A percentile compares a stretch with the other conserved stretches of the same genome.
Conservation (phyloP, 805 yeast species). For the Starmerella floris region DNA sequence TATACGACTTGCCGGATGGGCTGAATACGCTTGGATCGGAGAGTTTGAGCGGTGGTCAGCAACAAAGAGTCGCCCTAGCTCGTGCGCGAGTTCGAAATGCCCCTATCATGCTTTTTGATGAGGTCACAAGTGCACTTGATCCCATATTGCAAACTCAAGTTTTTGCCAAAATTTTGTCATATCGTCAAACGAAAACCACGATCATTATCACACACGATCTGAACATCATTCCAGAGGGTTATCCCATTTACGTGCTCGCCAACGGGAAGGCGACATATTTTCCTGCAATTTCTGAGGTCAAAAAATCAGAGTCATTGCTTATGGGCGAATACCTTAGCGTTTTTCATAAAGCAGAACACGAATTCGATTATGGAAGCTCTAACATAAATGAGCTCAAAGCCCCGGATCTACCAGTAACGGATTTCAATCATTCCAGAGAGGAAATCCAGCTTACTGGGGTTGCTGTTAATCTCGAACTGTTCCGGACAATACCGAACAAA, state of each 20-base stretch:
- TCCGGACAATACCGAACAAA: constrained; percentile 15
- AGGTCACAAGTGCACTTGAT: constrained; percentile 75
- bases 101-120: constrained; percentile 72
- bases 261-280: constrained; percentile 36
- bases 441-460: too few relatives aligned
- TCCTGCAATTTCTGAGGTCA: not conserved
- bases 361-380: too few relatives aligned
- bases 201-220: constrained; percentile 71
- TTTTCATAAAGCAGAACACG: too few relatives aligned
- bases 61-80: constrained; percentile 71
- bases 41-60: constrained; percentile 76
- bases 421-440: too few relatives aligned
- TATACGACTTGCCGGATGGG: constrained; percentile 41
- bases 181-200: constrained; percentile 63
- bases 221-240: constrained; percentile 42
- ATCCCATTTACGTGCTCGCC: constrained; percentile 45
- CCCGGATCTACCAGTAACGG: too few relatives aligned
- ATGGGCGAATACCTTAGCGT: too few relatives aligned
- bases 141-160: constrained; percentile 34
- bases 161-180: constrained; percentile 38
- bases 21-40: constrained; percentile 36
- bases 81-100: constrained; percentile 64
- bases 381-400: too few relatives aligned
- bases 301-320: not conserved
- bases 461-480: not conserved